These are phyloP conservation scores for Adansonia madagascariensis DNA, from an alignment of 441 rosid genomes.

Conservation along the genomic window DNA sequence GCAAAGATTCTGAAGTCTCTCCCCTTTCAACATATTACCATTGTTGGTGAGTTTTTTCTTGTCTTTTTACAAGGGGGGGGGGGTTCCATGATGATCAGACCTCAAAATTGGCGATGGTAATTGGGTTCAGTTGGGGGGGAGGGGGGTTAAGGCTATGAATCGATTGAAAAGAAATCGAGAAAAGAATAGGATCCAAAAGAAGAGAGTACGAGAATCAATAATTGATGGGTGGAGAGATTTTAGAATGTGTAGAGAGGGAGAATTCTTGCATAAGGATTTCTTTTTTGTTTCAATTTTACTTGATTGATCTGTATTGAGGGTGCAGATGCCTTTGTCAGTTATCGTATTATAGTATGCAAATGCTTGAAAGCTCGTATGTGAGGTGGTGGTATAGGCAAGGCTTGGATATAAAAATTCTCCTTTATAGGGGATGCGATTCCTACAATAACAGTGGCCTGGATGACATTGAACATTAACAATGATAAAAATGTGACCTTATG, in stretches of 20 bases:
- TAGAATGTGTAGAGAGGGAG: constrained; percentile 9
- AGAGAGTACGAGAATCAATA: constrained; percentile 24
- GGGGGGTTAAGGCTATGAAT: neutral
- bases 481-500: neutral
- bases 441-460: neutral
- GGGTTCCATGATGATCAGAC: neutral
- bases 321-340: constrained; percentile 22
- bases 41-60: neutral
- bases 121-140: neutral
- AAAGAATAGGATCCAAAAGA: constrained; percentile 4
- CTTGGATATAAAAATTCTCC: neutral
- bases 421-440: neutral
- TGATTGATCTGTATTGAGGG: constrained; percentile 13
- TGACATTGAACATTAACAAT: neutral
- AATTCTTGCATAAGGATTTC: constrained; percentile 17
- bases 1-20: neutral
- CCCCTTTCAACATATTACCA: neutral
- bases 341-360: constrained; percentile 18
- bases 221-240: constrained; percentile 11
- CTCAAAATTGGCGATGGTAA: neutral
- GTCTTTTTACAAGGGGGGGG: neutral
- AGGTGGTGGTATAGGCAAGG: neutral
- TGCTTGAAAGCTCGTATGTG: constrained; percentile 13
- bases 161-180: constrained; percentile 19
- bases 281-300: constrained; percentile 4